These are phyloP conservation scores for Euphorbia peplus DNA, from an alignment of 345 rosid genomes.

Conservation along the genomic window DNA sequence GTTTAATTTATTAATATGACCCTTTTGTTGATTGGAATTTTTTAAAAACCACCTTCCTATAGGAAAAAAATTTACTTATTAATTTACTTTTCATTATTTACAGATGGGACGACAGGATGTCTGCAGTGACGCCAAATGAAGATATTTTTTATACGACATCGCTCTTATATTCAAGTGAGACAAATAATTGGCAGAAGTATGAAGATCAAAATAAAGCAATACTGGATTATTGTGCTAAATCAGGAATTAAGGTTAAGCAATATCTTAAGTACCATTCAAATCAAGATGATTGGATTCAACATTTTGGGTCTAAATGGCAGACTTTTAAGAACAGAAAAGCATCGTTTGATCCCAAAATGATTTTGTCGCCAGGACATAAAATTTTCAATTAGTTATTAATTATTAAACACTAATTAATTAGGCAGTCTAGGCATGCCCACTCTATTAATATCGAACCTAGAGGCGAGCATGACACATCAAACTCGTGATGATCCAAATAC, in stretches of 20 bases:
- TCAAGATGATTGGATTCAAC: constrained; percentile 20
- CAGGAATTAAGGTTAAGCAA: constrained; percentile 15
- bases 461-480: too few relatives aligned
- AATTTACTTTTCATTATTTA: too few relatives aligned
- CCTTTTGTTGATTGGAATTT: too few relatives aligned
- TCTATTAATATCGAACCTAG: too few relatives aligned
- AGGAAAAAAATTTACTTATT: too few relatives aligned
- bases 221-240: constrained; percentile 7
- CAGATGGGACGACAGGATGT: constrained; percentile 25
- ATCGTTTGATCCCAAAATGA: constrained; percentile 21
- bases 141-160: constrained; percentile 17
- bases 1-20: too few relatives aligned
- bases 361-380: constrained; percentile 19
- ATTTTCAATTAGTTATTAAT: constrained; percentile 4
- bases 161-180: constrained; percentile 9
- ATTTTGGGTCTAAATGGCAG: constrained; percentile 26
- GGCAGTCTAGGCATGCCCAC: too few relatives aligned
- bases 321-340: constrained; percentile 16
- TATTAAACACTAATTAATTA: too few relatives aligned
- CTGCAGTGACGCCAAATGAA: constrained; percentile 26
- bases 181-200: constrained; percentile 12
- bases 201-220: constrained; percentile 20
- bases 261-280: constrained; percentile 16
- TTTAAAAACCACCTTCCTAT: too few relatives aligned
- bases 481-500: too few relatives aligned